phyloP scores from a whole-genome alignment of 768 basidiomycete species.

The Gloeostereum incarnatum region DNA sequence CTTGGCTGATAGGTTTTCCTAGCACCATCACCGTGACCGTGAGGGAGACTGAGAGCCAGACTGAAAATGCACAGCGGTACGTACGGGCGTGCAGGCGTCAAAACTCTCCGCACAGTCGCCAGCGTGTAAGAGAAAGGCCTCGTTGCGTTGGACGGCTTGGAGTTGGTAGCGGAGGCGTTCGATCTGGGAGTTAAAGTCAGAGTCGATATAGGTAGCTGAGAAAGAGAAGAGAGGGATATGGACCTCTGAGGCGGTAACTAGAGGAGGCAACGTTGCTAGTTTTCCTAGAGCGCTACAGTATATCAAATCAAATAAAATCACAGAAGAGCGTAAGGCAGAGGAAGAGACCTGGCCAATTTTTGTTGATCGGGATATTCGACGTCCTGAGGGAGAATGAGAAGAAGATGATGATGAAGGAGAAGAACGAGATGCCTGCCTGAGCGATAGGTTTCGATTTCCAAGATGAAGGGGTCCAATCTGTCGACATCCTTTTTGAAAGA shows the following conservation, averaged over 20 bases:
- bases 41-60: slow-evolving; percentile 3
- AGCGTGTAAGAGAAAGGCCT: slow-evolving; percentile 92
- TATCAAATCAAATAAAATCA: slow-evolving; percentile 2
- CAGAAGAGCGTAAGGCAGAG: slow-evolving; percentile 7
- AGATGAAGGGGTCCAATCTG: slow-evolving; percentile 62
- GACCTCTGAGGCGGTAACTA: slow-evolving; percentile 92
- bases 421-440: slow-evolving; percentile 38
- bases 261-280: slow-evolving; percentile 71
- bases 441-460: slow-evolving; percentile 75
- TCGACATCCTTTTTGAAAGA: slow-evolving; percentile 7
- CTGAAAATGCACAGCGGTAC: slow-evolving; percentile 13
- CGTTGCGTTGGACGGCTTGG: slow-evolving; percentile 68
- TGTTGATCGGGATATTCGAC: slow-evolving; percentile 63
- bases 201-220: not conserved
- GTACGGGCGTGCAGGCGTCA: slow-evolving; percentile 79
- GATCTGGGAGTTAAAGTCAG: slow-evolving; percentile 35
- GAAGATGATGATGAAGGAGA: slow-evolving; percentile 2
- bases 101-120: slow-evolving; percentile 98
- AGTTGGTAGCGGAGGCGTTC: slow-evolving; percentile 79
- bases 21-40: slow-evolving; percentile 3
- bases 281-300: slow-evolving; percentile 62
- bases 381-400: slow-evolving; percentile 27
- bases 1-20: slow-evolving; percentile 85
- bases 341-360: slow-evolving; percentile 42
- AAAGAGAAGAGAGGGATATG: slow-evolving; percentile 11